These are phyloP conservation scores for Phytopythium boreale DNA, from an alignment of 352 stramenopile genomes.

Conservation along the genomic window DNA sequence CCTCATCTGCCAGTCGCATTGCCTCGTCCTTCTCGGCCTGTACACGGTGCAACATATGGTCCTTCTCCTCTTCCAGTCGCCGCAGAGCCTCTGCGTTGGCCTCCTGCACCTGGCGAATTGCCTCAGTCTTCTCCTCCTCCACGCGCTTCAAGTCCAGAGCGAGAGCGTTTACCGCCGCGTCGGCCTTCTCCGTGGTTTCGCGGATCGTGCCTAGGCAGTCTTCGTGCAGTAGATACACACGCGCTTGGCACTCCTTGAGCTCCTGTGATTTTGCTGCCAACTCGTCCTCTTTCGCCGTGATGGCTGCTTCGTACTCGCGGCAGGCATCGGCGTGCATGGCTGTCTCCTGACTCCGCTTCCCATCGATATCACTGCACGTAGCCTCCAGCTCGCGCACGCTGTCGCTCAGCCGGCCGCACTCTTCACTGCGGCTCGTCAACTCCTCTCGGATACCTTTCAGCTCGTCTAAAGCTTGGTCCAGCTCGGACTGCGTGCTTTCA, in stretches of 20 bases:
- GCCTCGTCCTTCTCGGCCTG: not conserved
- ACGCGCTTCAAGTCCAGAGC: not conserved
- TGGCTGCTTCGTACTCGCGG: not conserved
- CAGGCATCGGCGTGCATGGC: not conserved
- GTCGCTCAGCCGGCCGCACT: not conserved
- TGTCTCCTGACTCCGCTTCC: not conserved
- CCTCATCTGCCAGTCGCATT: conserved; percentile 1
- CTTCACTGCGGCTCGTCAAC: not conserved
- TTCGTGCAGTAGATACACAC: not conserved
- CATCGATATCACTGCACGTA: not conserved
- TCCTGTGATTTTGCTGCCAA: not conserved
- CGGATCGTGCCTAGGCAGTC: not conserved
- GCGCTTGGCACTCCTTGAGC: not conserved
- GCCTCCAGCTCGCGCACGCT: not conserved
- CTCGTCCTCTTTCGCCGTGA: not conserved
- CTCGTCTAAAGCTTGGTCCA: not conserved
- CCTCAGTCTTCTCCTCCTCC: not conserved
- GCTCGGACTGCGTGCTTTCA: not conserved
- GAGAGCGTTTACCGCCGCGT: not conserved
- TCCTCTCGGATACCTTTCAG: not conserved
- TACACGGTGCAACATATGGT: not conserved
- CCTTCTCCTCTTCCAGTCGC: not conserved
- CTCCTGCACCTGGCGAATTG: not conserved
- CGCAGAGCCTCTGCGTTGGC: not conserved
- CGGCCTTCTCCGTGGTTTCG: not conserved